Evolutionary conservation across 164 flowering plant genomes (phyloP).

Genomic region (Chimonanthus praecox): DNA sequence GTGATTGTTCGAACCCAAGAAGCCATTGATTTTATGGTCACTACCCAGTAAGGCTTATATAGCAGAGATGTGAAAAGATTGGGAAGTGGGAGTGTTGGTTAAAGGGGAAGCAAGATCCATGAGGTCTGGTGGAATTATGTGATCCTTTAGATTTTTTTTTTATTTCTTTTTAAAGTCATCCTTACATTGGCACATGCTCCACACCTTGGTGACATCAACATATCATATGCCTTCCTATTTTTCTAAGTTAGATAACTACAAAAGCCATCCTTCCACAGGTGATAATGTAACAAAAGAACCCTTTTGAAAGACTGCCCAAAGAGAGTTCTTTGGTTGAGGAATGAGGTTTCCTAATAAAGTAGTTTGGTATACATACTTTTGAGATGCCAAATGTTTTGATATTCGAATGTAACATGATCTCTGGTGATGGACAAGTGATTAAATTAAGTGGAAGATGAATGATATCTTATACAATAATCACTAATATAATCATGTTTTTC

Average conservation of each 20-base stretch:
- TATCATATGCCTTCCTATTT: not conserved
- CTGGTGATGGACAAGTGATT: not conserved
- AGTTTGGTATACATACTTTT: too few species aligned
- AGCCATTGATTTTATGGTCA: constrained; percentile 14
- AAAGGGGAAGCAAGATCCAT: constrained; percentile 27
- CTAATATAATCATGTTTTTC: not conserved
- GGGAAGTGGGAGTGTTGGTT: not conserved
- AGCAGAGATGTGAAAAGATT: not conserved
- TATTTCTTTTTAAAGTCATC: not conserved
- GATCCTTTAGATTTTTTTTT: not conserved
- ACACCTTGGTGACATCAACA: not conserved
- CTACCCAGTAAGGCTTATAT: not conserved
- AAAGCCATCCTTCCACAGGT: not conserved
- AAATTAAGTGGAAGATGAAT: not conserved
- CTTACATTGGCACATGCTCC: not conserved
- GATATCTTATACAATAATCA: not conserved
- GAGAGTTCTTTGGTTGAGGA: not conserved
- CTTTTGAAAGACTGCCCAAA: not conserved
- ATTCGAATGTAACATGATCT: not conserved
- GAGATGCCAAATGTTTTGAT: not conserved
- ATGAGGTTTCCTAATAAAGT: too few species aligned
- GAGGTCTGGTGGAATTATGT: not conserved
- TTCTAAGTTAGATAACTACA: not conserved
- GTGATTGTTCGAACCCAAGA: constrained; percentile 68
- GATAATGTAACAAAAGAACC: not conserved